A percentile compares a stretch with the other conserved stretches of the same genome.
These are phyloP conservation scores for Oehlia diaphana DNA, from an alignment of 192 early-diverging fungal species.

Conservation along the genomic window DNA sequence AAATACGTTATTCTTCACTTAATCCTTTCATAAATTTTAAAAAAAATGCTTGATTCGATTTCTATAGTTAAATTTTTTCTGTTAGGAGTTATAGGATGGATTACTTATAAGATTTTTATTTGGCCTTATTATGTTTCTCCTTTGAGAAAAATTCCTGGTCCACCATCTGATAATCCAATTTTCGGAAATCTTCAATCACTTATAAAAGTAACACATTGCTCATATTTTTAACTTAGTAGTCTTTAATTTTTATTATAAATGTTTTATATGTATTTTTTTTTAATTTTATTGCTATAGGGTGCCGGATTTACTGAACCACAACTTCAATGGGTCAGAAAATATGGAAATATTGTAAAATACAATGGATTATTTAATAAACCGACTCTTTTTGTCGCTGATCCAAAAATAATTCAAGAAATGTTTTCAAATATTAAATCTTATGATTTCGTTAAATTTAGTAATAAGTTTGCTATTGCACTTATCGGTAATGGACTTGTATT, in stretches of 20 bases:
- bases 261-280: too few species aligned
- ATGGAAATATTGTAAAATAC: conserved; percentile 51
- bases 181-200: too few species aligned
- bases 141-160: neutral
- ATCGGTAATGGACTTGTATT: conserved; percentile 52
- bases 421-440: conserved; percentile 40
- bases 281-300: too few species aligned
- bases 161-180: neutral
- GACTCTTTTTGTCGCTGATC: conserved; percentile 47
- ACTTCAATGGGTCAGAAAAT: conserved; percentile 45
- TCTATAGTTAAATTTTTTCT: too few species aligned
- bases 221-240: neutral
- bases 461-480: conserved; percentile 32
- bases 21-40: too few species aligned
- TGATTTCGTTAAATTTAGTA: conserved; percentile 42
- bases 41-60: too few species aligned
- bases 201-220: too few species aligned
- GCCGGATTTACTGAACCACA: conserved; percentile 27
- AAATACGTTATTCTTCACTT: too few species aligned
- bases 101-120: too few species aligned
- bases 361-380: conserved; percentile 43
- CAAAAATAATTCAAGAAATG: conserved; percentile 48
- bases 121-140: too few species aligned
- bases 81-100: too few species aligned
- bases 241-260: too few species aligned